Evolutionary conservation across 768 basidiomycete species (phyloP).

Genomic region (Boletus speciosus): DNA sequence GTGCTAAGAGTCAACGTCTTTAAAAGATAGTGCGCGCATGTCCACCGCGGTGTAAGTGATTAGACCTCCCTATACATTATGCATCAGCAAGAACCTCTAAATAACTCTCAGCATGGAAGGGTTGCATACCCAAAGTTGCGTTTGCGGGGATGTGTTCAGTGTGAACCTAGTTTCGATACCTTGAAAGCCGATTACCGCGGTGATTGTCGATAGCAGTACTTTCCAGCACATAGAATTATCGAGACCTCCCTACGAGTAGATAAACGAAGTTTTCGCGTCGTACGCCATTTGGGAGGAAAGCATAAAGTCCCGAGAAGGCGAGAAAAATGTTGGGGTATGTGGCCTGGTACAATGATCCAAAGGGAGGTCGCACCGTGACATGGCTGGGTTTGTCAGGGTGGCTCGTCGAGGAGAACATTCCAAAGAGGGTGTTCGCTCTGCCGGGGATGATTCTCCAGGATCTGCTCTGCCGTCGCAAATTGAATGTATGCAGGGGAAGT

Average conservation of each 20-base stretch:
- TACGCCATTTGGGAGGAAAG: not conserved
- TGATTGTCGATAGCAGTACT: not conserved
- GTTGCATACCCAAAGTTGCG: conserved; percentile 52
- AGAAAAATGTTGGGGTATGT: too few species aligned
- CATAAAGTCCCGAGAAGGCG: not conserved
- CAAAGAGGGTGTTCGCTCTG: too few species aligned
- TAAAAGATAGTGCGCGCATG: not conserved
- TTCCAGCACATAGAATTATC: conserved; percentile 51
- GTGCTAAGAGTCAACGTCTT: not conserved
- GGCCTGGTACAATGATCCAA: too few species aligned
- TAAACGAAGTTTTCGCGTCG: not conserved
- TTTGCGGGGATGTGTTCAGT: conserved; percentile 50
- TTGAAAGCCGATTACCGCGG: conserved; percentile 14
- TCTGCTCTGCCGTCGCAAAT: too few species aligned
- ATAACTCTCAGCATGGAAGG: not conserved
- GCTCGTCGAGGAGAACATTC: too few species aligned
- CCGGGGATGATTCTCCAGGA: too few species aligned
- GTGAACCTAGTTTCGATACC: conserved; percentile 61
- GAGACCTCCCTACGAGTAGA: conserved; percentile 44
- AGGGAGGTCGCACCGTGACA: too few species aligned
- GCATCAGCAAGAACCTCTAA: not conserved
- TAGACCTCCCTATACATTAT: conserved; percentile 42
- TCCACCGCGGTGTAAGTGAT: conserved; percentile 28
- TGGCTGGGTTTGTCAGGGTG: too few species aligned
- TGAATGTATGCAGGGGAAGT: too few species aligned